These are phyloP conservation scores for Penicillium cinerascens DNA, from an alignment of 495 filamentous ascomycete genomes.

Conservation along the genomic window DNA sequence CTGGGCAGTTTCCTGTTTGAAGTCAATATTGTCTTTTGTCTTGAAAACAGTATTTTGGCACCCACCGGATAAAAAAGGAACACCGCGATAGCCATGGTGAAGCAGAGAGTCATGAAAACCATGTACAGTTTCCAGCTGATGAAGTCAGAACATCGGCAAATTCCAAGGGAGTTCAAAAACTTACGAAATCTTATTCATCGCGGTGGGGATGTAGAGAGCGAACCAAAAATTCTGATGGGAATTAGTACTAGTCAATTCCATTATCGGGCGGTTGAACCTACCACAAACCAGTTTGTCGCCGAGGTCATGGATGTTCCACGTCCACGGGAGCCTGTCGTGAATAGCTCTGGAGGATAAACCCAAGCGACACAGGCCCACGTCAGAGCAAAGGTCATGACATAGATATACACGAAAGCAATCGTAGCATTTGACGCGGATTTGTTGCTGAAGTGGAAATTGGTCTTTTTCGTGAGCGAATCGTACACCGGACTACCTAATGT, in stretches of 20 bases:
- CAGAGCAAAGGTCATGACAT: conserved; percentile 16
- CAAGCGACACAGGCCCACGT: conserved; percentile 22
- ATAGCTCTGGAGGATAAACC: conserved; percentile 20
- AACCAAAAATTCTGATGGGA: conserved; percentile 26
- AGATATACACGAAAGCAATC: conserved; percentile 23
- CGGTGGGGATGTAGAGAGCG: conserved; percentile 25
- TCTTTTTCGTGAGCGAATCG: conserved; percentile 23
- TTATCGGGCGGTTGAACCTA: background rate
- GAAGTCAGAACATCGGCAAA: background rate
- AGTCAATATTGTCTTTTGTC: background rate
- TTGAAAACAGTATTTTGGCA: background rate
- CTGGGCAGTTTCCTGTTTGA: conserved; percentile 17
- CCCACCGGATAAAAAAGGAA: conserved; percentile 22
- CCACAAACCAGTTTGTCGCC: conserved; percentile 25
- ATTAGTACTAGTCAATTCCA: background rate
- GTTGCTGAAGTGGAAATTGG: conserved; percentile 20
- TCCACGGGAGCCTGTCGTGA: conserved; percentile 14
- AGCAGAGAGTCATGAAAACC: conserved; percentile 24
- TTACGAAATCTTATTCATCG: conserved; percentile 24
- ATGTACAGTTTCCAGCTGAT: conserved; percentile 21
- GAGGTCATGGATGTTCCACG: conserved; percentile 20
- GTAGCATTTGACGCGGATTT: conserved; percentile 12
- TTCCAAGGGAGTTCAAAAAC: background rate
- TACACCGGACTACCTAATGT: conserved; percentile 19
- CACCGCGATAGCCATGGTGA: conserved; percentile 13